Conservation (phyloP, 257 asterid genomes). For the Ligustrum vulgare region DNA sequence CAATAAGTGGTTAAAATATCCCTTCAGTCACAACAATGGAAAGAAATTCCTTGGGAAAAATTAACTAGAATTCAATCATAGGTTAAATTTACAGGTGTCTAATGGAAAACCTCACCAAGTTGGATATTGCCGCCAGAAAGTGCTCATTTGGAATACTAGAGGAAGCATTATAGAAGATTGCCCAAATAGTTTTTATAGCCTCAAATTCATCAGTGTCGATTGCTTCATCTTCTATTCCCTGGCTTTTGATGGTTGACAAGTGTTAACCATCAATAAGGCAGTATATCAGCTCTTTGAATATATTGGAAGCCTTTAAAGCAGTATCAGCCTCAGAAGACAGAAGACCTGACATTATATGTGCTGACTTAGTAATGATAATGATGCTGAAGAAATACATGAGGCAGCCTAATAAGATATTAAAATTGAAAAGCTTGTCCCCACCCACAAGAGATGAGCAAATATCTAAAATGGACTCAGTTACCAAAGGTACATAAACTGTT, state of each 20-base stretch:
- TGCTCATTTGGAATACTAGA: conserved; percentile 52
- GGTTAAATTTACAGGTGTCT: conserved; percentile 10
- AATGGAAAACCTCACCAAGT: conserved; percentile 60
- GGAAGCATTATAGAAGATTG: conserved; percentile 45
- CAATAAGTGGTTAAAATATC: not conserved
- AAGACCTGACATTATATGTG: conserved; percentile 51
- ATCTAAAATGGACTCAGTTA: conserved; percentile 64
- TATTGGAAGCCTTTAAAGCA: conserved; percentile 58
- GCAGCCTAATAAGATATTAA: conserved; percentile 12
- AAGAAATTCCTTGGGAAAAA: not conserved
- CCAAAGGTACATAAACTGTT: conserved; percentile 43
- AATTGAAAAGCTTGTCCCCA: conserved; percentile 1
- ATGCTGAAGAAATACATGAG: not conserved
- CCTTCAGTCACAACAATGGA: not conserved
- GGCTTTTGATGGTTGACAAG: conserved; percentile 37
- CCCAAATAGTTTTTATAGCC: conserved; percentile 49
- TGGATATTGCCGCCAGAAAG: conserved; percentile 51
- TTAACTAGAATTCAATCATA: conserved; percentile 20
- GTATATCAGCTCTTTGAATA: conserved; percentile 65
- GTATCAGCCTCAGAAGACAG: conserved; percentile 50
- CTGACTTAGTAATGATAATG: conserved; percentile 8
- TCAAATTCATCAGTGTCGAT: conserved; percentile 38
- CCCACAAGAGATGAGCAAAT: conserved; percentile 12
- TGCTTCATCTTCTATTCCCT: conserved; percentile 42
- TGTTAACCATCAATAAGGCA: conserved; percentile 50